These are phyloP conservation scores for Cutaneotrichosporon sp. DNA, from an alignment of 1,284 basidiomycete genomes.

Conservation along the genomic window DNA sequence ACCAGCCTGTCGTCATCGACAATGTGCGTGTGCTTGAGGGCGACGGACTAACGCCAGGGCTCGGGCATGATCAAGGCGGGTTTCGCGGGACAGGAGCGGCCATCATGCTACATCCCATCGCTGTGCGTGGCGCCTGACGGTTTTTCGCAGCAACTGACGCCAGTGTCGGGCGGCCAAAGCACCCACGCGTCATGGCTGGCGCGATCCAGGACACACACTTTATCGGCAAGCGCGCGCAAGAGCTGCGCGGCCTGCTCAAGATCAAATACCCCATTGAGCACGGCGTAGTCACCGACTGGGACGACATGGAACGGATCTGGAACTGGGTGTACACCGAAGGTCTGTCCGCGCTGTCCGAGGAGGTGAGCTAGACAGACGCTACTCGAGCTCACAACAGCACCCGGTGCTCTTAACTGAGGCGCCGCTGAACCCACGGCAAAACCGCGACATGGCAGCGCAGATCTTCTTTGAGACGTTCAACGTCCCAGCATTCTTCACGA, in stretches of 20 bases:
- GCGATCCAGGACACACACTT: conserved; percentile 63
- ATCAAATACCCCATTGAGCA: conserved; percentile 99
- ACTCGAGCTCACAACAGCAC: conserved; percentile 57
- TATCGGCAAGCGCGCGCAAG: conserved; percentile 88
- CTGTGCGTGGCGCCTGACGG: conserved; percentile 63
- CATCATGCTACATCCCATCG: conserved; percentile 96
- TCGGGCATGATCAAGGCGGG: conserved; percentile 96
- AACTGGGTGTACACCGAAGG: conserved; percentile 93
- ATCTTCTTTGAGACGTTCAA: conserved; percentile 99
- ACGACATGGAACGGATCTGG: conserved; percentile 99
- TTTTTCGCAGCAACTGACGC: neutral
- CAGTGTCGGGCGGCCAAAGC: conserved; percentile 91
- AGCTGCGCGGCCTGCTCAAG: conserved; percentile 86
- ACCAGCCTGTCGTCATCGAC: conserved; percentile 73
- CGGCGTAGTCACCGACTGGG: conserved; percentile 86
- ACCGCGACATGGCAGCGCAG: conserved; percentile 90
- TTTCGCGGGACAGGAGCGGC: conserved; percentile 95
- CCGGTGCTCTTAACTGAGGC: conserved; percentile 93
- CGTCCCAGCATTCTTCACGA: conserved; percentile 94
- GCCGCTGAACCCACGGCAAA: conserved; percentile 87
- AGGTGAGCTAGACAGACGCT: conserved; percentile 57
- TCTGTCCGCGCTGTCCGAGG: conserved; percentile 86
- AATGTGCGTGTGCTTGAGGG: conserved; percentile 60
- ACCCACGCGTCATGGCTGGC: conserved; percentile 93
- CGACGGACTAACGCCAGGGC: conserved; percentile 56